Percentiles rank a stretch among this genome's conserved stretches.
These are phyloP conservation scores for Cordyceps sp. DNA, from an alignment of 2,329 filamentous ascomycete genomes.

Conservation along the genomic window DNA sequence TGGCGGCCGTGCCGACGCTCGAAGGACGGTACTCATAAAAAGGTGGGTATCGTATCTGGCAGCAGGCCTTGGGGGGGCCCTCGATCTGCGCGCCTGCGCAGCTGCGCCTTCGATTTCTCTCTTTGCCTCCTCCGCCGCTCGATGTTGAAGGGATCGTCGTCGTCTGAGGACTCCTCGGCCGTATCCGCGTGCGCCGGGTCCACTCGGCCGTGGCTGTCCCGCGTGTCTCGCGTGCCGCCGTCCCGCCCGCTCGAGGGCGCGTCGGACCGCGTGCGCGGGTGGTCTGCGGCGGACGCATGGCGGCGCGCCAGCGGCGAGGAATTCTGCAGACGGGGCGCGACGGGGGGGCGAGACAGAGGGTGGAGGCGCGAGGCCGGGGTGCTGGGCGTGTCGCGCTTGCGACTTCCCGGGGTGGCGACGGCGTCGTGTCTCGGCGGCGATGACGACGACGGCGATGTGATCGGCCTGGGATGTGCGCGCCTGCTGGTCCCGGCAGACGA, in stretches of 20 bases:
- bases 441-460: too few relatives aligned
- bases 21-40: conserved; percentile 10
- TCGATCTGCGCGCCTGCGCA: conserved; percentile 7
- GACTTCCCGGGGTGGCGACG: too few relatives aligned
- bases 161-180: conserved; percentile 8
- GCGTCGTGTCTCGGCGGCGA: too few relatives aligned
- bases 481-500: not conserved
- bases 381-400: too few relatives aligned
- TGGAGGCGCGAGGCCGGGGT: too few relatives aligned
- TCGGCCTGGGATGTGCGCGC: not conserved
- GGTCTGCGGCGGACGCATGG: not conserved
- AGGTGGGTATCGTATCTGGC: conserved; percentile 19
- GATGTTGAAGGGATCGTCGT: conserved; percentile 16
- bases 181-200: not conserved
- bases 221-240: too few relatives aligned
- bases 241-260: not conserved
- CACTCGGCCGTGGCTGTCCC: conserved; percentile 1
- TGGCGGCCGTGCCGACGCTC: too few relatives aligned
- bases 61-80: conserved; percentile 5
- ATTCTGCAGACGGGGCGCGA: too few relatives aligned
- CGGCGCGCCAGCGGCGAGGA: too few relatives aligned
- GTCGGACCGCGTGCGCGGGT: too few relatives aligned
- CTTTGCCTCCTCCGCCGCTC: not conserved
- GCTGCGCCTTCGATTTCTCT: conserved; percentile 13
- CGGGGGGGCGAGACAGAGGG: too few relatives aligned